Evolutionary conservation across 192 early-diverging fungal species (phyloP).

Genomic region (Coemansia furcata): DNA sequence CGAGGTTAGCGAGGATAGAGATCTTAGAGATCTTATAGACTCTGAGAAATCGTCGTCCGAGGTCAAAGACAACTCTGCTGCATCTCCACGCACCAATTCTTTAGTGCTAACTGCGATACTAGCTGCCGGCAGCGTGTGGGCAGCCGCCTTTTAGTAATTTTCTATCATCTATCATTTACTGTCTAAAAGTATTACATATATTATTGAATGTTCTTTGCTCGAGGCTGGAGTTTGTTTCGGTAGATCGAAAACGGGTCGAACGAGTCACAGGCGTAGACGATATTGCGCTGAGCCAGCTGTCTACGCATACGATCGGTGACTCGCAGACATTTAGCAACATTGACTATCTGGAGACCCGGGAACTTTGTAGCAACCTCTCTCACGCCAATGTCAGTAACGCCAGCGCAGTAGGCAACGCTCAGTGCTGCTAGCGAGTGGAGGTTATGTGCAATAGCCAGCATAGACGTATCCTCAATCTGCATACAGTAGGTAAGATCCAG

Average conservation of each 20-base stretch:
- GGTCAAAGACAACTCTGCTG: conserved; percentile 11
- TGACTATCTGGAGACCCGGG: conserved; percentile 38
- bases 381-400: conserved; percentile 53
- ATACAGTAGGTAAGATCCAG: conserved; percentile 59
- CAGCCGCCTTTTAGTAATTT: not conserved
- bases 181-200: not conserved
- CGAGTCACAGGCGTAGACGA: conserved; percentile 19
- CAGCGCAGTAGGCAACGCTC: conserved; percentile 55
- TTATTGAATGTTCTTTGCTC: not conserved
- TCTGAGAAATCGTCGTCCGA: conserved; percentile 1
- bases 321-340: conserved; percentile 49
- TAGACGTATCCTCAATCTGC: conserved; percentile 54
- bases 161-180: not conserved
- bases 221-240: not conserved
- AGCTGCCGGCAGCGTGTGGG: conserved; percentile 6
- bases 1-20: too few species aligned
- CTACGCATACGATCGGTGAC: conserved; percentile 28
- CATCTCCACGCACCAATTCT: not conserved
- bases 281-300: conserved; percentile 7
- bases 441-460: conserved; percentile 50
- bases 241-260: conserved; percentile 42
- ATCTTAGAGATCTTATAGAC: not conserved
- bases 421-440: conserved; percentile 36
- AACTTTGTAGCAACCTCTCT: conserved; percentile 40
- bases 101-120: not conserved